Evolutionary conservation across 345 rosid species (phyloP), one percentile per base, ranked within the genome.

Genomic region (Mercurialis annua): DNA sequence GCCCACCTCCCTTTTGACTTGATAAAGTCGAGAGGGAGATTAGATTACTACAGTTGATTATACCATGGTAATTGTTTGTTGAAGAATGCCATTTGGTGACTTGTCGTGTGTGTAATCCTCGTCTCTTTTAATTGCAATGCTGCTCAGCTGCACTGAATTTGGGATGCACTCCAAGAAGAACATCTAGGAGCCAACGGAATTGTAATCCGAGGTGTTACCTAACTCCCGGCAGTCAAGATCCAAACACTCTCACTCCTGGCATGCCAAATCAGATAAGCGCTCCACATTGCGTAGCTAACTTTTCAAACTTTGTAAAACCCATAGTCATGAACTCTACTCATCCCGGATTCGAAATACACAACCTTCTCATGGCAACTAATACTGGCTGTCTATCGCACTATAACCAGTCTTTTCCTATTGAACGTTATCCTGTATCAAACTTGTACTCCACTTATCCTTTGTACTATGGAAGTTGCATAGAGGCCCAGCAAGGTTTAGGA

Each of bases 101-200:
- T 60, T 24, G 44, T 29, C 11, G 0, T 40, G 4, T 14, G 20
- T 67, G 59, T 64, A 47, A 58, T 27, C 57, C 49, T 57, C 27
- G 49, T 66, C 42, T 70, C 42, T 68, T 14, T 60, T 50, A 17
- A 3, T 60, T 63, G 34, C 62, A n/a, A 48, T 43, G 30, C 31
- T 71, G 71, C 65, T 64, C 82, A 85, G 93, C 90, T 80, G 93
- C 93, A 53, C 88, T 88, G 23, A 82, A 79, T 67, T 75, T 87
- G 74, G 93, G 93, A 29, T 87, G 93, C 74, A 78, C 69, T 4
- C 82, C 90, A 10, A 79, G 82, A 81, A 81, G 79, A 68, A 75
- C 93, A 7, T 77, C 84, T 1, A 73, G 90, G 77, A 85, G 90
- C 77, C 87, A 88, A 61, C 68, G 87, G 24, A 79, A 85, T 66